These are phyloP conservation scores for Dendrobium officinale DNA, from an alignment of 106 monocot species.

Conservation along the genomic window DNA sequence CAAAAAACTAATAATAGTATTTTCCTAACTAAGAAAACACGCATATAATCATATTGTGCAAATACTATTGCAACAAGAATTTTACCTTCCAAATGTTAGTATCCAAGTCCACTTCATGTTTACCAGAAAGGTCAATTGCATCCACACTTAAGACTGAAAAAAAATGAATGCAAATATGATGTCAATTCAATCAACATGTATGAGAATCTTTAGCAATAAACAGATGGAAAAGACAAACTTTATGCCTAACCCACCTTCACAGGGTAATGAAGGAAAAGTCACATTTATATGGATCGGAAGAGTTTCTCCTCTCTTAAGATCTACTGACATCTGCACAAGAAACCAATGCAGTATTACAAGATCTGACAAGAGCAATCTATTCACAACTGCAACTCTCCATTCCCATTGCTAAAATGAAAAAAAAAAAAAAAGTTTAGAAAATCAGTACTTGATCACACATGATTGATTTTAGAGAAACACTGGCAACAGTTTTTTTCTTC, in stretches of 20 bases:
- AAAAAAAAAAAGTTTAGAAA: not conserved
- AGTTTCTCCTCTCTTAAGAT: slow-evolving; percentile 93
- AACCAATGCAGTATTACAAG: not conserved
- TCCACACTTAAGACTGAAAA: slow-evolving; percentile 90
- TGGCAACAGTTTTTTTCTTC: not conserved
- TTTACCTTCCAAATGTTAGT: slow-evolving; percentile 99
- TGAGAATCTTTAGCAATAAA: not conserved
- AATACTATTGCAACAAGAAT: not conserved
- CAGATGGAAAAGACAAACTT: not conserved
- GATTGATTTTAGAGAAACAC: not conserved
- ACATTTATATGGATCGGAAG: slow-evolving; percentile 97
- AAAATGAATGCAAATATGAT: not conserved
- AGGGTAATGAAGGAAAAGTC: slow-evolving; percentile 93
- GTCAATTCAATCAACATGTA: not conserved
- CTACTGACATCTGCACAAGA: slow-evolving; percentile 68
- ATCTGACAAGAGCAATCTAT: not conserved
- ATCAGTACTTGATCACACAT: not conserved
- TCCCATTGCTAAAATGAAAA: not conserved
- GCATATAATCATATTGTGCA: not conserved
- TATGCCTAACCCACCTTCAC: slow-evolving; percentile 60
- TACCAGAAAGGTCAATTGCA: slow-evolving; percentile 98
- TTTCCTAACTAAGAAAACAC: not conserved
- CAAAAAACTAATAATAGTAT: not conserved
- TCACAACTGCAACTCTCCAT: not conserved
- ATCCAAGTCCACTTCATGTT: slow-evolving; percentile 97